These are phyloP conservation scores for Diplogelasinospora grovesii DNA, from an alignment of 495 filamentous ascomycete genomes.

Conservation along the genomic window DNA sequence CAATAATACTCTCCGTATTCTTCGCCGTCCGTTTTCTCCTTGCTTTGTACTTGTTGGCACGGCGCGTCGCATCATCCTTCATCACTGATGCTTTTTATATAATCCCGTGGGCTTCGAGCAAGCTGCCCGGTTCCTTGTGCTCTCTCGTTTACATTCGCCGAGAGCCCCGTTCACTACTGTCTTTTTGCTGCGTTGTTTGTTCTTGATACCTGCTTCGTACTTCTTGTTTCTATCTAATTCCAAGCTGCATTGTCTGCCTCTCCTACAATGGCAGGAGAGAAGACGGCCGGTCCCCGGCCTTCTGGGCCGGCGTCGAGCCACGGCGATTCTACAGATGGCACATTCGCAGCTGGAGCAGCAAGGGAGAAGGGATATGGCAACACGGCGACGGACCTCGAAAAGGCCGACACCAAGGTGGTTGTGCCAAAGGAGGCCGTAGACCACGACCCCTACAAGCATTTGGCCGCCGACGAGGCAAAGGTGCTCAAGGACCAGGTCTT, in stretches of 20 bases:
- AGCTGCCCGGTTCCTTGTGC: too few species aligned
- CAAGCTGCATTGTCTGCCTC: too few species aligned
- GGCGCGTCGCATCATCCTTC: too few species aligned
- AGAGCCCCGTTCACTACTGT: too few species aligned
- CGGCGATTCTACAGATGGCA: conserved; percentile 28
- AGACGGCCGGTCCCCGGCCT: conserved; percentile 13
- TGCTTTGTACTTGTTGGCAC: too few species aligned
- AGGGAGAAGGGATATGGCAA: conserved; percentile 1
- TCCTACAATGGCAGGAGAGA: conserved; percentile 21
- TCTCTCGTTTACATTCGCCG: too few species aligned
- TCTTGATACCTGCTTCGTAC: neutral
- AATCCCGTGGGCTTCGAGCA: too few species aligned
- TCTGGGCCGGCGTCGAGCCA: conserved; percentile 27
- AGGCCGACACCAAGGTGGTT: conserved; percentile 46
- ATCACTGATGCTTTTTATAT: too few species aligned
- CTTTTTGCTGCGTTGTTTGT: neutral
- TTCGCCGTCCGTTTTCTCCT: too few species aligned
- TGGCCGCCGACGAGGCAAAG: conserved; percentile 53
- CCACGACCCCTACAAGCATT: conserved; percentile 45
- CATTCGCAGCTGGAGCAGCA: neutral
- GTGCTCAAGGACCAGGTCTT: conserved; percentile 68
- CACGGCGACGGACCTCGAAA: conserved; percentile 23
- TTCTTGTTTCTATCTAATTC: neutral
- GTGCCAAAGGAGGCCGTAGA: conserved; percentile 30
- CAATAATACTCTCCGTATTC: too few species aligned